Evolutionary conservation across 192 early-diverging fungal genomes (phyloP).

Genomic region (Entophlyctis helioformis): DNA sequence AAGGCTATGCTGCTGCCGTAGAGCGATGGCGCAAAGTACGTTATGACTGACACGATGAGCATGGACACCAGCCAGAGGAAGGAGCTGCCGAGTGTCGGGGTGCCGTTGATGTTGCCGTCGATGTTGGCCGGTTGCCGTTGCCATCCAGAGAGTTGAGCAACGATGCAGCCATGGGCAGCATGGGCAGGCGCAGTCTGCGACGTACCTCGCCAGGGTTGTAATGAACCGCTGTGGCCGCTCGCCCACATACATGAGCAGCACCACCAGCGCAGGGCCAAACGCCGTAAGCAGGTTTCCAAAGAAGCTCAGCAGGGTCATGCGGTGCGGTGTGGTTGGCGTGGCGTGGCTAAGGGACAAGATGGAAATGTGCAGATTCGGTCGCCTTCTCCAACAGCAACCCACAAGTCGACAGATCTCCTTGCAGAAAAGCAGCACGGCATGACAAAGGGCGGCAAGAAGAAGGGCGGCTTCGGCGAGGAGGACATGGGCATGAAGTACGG

Average conservation of each 20-base stretch:
- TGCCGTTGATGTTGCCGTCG: too few species aligned
- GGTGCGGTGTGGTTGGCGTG: too few species aligned
- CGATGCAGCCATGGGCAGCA: too few species aligned
- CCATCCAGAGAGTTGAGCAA: too few species aligned
- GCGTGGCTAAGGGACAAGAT: too few species aligned
- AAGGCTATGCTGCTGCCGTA: constrained; percentile 1
- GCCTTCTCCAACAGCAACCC: too few species aligned
- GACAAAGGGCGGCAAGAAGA: not conserved
- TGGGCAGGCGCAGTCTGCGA: too few species aligned
- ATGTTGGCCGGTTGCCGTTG: too few species aligned
- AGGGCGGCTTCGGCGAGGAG: not conserved
- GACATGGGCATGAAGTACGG: constrained; percentile 20
- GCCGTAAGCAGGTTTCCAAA: constrained; percentile 63
- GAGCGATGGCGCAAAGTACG: constrained; percentile 38
- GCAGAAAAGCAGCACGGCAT: too few species aligned
- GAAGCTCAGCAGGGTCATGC: constrained; percentile 51
- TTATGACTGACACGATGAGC: constrained; percentile 58
- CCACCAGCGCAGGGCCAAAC: constrained; percentile 58
- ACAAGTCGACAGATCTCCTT: too few species aligned
- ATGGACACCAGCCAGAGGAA: constrained; percentile 75
- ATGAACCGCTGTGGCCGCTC: constrained; percentile 58
- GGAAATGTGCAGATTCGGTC: too few species aligned
- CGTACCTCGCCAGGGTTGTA: constrained; percentile 59
- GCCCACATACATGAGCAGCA: constrained; percentile 60
- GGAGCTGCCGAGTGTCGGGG: constrained; percentile 32